Percentiles rank a stretch among this genome's conserved stretches.
Conservation (phyloP, 2,329 filamentous ascomycete genomes). For the Fusarium tricinctum region DNA sequence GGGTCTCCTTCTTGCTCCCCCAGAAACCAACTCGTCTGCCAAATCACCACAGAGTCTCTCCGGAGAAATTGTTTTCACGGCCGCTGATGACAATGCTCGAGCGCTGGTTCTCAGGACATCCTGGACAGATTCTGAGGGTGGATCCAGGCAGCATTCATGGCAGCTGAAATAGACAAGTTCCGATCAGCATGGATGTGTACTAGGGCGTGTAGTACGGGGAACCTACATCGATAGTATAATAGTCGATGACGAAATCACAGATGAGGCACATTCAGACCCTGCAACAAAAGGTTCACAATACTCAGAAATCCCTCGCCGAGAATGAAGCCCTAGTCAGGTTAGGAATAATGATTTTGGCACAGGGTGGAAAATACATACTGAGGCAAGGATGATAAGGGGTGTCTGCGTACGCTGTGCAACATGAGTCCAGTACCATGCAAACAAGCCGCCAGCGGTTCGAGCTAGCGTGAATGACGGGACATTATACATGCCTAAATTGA, state of each 20-base stretch:
- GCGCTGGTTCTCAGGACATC: slow-evolving; percentile 74
- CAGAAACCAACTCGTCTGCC: slow-evolving; percentile 63
- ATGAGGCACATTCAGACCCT: slow-evolving; percentile 82
- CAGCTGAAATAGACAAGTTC: slow-evolving; percentile 57
- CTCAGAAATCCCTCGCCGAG: slow-evolving; percentile 92
- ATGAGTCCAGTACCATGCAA: slow-evolving; percentile 82
- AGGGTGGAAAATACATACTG: slow-evolving; percentile 58
- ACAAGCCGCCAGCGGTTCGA: slow-evolving; percentile 81
- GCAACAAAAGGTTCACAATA: slow-evolving; percentile 88
- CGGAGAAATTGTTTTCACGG: slow-evolving; percentile 79
- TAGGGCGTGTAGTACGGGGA: neutral
- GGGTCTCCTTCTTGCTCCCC: slow-evolving; percentile 79
- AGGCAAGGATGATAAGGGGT: slow-evolving; percentile 88
- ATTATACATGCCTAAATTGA: slow-evolving; percentile 87
- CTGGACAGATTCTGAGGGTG: slow-evolving; percentile 67
- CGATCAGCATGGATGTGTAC: slow-evolving; percentile 3
- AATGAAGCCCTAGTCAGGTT: slow-evolving; percentile 77
- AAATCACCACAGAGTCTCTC: slow-evolving; percentile 68
- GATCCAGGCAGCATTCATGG: slow-evolving; percentile 65
- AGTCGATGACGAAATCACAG: slow-evolving; percentile 58
- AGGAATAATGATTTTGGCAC: slow-evolving; percentile 1
- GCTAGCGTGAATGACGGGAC: slow-evolving; percentile 96
- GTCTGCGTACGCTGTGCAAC: slow-evolving; percentile 71
- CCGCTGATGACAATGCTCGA: slow-evolving; percentile 77
- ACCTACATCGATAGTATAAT: neutral